Base-by-base conservation (phyloP, 2,329 filamentous ascomycete species). In the Chrysosporium queenslandicum region DNA sequence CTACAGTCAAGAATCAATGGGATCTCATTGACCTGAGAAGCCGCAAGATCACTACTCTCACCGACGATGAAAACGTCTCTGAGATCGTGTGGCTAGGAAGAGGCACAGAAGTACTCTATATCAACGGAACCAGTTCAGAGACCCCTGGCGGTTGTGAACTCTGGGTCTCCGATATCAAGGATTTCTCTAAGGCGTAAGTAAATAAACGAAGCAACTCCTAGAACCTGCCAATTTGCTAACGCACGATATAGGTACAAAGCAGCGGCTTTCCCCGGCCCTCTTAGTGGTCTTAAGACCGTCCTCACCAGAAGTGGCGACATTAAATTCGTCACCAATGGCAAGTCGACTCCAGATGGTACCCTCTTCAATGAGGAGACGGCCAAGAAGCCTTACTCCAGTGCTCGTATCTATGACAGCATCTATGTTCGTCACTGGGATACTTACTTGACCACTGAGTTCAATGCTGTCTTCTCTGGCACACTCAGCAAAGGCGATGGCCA, bases 371-470 rank as follows among this genome's bases (percentile, higher is more conserved):
- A 80, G 11, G 74, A 81, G 34, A 74, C 76, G 12, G 80, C 78
- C 34, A 71, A 78, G 56, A 80, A 82, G 62, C 72, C 78, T 1
- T 69, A 74, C 21, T 83, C 83, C 18, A 78, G 80, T 2, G 87
- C 80, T 25, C 82, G 79, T 60, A 77, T 88, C 20, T 92, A 92
- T 66, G 80, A 80, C 18, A 80, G 78, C 45, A 78, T 90, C 23
- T 92, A 87, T 61, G 85, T 87, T 25, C 79, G 87, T 12, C 86
- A 94, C 62, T 94, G 87, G 87, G 87, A 94, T 64, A 68, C 77
- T n/a, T 94, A 84, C 69, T 73, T 82, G 23, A 81, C 78, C 0
- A 77, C 82, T 42, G 82, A 86, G 61, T 80, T 77, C 56, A 84
- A 82, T 61, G 78, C 84, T 2, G 75, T 95, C 25, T 92, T 84